Base-by-base conservation (phyloP, 805 yeast species). In the Starmerella floris region DNA sequence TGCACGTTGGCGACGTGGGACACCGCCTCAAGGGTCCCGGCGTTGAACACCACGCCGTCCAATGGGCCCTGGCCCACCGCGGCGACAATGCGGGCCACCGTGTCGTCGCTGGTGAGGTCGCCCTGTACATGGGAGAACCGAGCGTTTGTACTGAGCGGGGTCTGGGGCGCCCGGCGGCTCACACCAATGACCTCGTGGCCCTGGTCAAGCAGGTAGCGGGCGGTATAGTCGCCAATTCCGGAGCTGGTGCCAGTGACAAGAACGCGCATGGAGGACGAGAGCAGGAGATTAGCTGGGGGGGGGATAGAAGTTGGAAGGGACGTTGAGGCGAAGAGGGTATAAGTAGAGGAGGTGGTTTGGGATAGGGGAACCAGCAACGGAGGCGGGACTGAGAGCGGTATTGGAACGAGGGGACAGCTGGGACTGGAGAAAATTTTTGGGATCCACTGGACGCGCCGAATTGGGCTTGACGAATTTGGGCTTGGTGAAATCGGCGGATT, bases 11-110 rank as follows among this genome's bases (percentile, higher is more conserved):
- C 78, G 56, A 48, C 65, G 59, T 35, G 63, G 65, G 62, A 52
- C 4, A 88, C 94, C 0, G 95, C 95, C 20, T 75, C 85, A 47
- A 91, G 64, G 0, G 79, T 74, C 3, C 85, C 91, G 3, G 88
- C 87, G 56, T 80, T 80, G 43, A 77, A 69, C 30, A 81, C 69
- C 9, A 77, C 64, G 23, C 67, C 65, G 43, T 64, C 66, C 16
- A 67, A 50, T 15, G 54, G 44, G 10, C 13, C 21, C 9, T 60
- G 61, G 23, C 60, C 53, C 11, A 53, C 53, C 3, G 62, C 56
- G 15, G 52, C 55, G 2, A 35, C 45, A 3, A 67, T 60, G 19
- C 55, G 46, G 4, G 50, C 45, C 4, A 66, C 52, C 2, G 66
- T 61, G 1, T 48, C 45, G 2, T 58, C 46, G 11, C 69, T 64